These are phyloP conservation scores for Phlyctochytrium arcticum DNA, from an alignment of 192 early-diverging fungal species.

Conservation along the genomic window DNA sequence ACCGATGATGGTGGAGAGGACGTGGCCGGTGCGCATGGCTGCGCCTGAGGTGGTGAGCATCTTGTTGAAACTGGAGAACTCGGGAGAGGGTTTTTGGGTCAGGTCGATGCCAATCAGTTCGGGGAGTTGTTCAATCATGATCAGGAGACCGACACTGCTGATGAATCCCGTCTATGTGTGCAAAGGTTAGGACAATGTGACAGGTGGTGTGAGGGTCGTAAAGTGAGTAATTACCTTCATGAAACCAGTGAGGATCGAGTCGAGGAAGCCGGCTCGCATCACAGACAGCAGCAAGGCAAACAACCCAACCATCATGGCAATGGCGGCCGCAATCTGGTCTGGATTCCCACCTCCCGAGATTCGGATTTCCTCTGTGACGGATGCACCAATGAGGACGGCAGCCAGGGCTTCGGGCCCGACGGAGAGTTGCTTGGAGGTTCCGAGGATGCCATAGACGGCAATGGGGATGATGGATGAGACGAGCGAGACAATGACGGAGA, in stretches of 20 bases:
- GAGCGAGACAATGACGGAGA: conserved; percentile 31
- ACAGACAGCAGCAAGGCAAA: conserved; percentile 22
- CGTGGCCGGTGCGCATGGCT: background rate
- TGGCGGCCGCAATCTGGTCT: conserved; percentile 16
- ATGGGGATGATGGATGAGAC: conserved; percentile 39
- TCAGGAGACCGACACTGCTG: conserved; percentile 24
- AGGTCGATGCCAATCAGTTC: conserved; percentile 22
- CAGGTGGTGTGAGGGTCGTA: background rate
- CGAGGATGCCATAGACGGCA: conserved; percentile 40
- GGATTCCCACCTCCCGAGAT: background rate
- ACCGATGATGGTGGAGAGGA: conserved; percentile 2
- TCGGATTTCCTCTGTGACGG: conserved; percentile 13
- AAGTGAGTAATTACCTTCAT: conserved; percentile 22
- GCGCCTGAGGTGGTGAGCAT: conserved; percentile 18
- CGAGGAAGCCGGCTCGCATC: conserved; percentile 36
- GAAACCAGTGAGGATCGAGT: conserved; percentile 38
- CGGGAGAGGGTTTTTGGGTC: background rate
- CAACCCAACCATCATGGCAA: conserved; percentile 33
- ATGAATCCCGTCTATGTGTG: conserved; percentile 15
- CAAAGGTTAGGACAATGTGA: background rate
- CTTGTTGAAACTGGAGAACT: conserved; percentile 15
- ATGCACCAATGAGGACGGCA: conserved; percentile 30
- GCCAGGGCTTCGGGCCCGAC: conserved; percentile 39
- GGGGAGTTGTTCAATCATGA: conserved; percentile 38
- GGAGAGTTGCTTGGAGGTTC: conserved; percentile 33